phyloP scores from a whole-genome alignment of 148 eudicot genomes.

The Gaultheria prostrata region DNA sequence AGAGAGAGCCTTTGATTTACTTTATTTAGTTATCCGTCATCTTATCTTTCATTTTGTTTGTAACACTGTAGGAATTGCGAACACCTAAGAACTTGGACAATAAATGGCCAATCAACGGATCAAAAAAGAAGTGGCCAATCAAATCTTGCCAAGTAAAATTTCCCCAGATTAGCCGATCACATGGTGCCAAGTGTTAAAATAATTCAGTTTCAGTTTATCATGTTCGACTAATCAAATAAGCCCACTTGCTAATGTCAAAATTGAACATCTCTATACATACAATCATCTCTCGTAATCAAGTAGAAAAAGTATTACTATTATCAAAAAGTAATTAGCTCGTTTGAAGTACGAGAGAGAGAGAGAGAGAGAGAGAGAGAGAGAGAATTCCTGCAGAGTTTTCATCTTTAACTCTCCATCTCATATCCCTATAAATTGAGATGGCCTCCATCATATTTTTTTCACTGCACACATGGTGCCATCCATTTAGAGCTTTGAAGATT shows the following conservation, averaged over 20 bases:
- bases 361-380: neutral
- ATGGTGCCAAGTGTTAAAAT: neutral
- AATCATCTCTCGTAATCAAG: neutral
- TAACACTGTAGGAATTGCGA: too few species aligned
- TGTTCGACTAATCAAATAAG: neutral
- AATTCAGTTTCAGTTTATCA: too few species aligned
- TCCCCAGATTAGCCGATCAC: neutral
- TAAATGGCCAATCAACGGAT: too few species aligned
- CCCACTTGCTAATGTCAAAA: too few species aligned
- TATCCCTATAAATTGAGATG: neutral
- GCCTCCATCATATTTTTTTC: neutral
- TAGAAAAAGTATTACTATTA: neutral
- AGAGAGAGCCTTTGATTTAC: too few species aligned
- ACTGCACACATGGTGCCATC: neutral
- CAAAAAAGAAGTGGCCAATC: too few species aligned
- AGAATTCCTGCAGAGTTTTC: neutral
- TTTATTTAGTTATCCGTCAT: too few species aligned
- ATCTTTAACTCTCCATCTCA: neutral
- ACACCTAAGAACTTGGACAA: too few species aligned
- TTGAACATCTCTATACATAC: neutral
- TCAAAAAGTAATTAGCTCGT: neutral
- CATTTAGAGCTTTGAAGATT: neutral
- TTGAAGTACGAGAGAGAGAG: neutral
- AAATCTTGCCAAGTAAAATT: too few species aligned
- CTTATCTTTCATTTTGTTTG: too few species aligned